Percentiles rank a stretch among this genome's conserved stretches.
Evolutionary conservation across 495 filamentous ascomycete genomes (phyloP).

Genomic region (Hyaloscypha hepaticicola): DNA sequence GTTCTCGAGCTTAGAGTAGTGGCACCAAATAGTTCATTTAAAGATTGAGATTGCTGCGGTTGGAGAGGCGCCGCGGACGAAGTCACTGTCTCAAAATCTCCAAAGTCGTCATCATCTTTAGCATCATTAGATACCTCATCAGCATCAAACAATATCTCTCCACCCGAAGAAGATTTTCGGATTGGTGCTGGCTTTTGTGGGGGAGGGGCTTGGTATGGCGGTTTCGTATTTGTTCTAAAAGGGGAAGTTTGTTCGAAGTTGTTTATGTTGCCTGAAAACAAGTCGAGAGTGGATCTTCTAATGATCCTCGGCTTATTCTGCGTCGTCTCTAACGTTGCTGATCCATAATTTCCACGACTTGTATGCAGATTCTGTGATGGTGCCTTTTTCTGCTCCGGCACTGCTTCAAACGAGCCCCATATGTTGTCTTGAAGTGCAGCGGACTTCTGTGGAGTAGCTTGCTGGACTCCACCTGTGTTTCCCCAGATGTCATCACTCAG

Average conservation of each 20-base stretch:
- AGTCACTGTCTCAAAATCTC: constrained; percentile 63
- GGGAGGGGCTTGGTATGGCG: background rate
- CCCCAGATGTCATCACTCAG: constrained; percentile 29
- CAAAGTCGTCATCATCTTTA: constrained; percentile 67
- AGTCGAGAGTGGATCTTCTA: constrained; percentile 22
- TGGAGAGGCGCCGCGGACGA: constrained; percentile 9
- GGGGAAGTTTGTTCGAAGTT: constrained; percentile 4
- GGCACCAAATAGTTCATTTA: constrained; percentile 23
- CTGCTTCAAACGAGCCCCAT: constrained; percentile 29
- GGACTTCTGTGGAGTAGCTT: constrained; percentile 5
- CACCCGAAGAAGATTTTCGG: constrained; percentile 22
- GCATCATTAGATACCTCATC: constrained; percentile 40
- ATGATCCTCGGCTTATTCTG: constrained; percentile 13
- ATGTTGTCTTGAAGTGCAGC: constrained; percentile 22
- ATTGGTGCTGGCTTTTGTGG: constrained; percentile 4
- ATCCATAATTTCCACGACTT: constrained; percentile 4
- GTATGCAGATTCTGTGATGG: background rate
- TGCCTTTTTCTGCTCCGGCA: constrained; percentile 4
- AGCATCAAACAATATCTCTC: constrained; percentile 49
- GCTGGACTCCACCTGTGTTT: constrained; percentile 11
- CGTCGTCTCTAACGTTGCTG: background rate
- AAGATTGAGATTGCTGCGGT: constrained; percentile 14
- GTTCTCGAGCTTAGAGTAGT: constrained; percentile 12
- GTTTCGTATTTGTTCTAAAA: background rate
- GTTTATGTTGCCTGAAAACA: constrained; percentile 24